Evolutionary conservation across 495 filamentous ascomycete genomes (phyloP).

Genomic region (Aspergillus saccharolyticus): DNA sequence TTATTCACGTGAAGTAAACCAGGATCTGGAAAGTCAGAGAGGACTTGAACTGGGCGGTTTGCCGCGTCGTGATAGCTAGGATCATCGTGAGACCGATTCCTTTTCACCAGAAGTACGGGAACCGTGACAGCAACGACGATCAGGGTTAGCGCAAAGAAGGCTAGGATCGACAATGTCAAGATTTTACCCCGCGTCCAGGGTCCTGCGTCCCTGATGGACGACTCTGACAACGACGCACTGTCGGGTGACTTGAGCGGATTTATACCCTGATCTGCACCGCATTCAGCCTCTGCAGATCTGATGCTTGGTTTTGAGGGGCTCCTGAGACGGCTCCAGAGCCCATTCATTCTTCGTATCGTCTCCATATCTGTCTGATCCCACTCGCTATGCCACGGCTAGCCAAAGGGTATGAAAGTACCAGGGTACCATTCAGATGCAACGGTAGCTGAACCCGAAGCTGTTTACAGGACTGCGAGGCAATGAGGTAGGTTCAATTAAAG

Average conservation of each 20-base stretch:
- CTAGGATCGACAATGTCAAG: neutral
- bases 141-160: neutral
- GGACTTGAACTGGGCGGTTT: conserved; percentile 21
- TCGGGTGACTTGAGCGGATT: neutral
- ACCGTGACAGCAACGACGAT: conserved; percentile 6
- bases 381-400: neutral
- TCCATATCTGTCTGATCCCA: neutral
- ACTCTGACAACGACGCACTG: neutral
- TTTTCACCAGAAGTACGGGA: conserved; percentile 7
- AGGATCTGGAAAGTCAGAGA: conserved; percentile 34
- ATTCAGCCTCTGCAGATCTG: neutral
- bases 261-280: neutral
- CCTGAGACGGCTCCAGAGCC: neutral
- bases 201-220: neutral
- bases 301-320: neutral
- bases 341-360: neutral
- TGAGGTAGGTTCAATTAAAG: neutral
- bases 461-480: neutral
- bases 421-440: neutral
- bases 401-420: neutral
- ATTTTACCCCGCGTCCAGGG: conserved; percentile 5
- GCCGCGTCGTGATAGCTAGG: conserved; percentile 19
- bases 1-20: conserved; percentile 30
- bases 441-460: neutral
- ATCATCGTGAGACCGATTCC: conserved; percentile 7